Conservation (phyloP, 495 filamentous ascomycete genomes). For the Pyrenopolyporus hunteri region DNA sequence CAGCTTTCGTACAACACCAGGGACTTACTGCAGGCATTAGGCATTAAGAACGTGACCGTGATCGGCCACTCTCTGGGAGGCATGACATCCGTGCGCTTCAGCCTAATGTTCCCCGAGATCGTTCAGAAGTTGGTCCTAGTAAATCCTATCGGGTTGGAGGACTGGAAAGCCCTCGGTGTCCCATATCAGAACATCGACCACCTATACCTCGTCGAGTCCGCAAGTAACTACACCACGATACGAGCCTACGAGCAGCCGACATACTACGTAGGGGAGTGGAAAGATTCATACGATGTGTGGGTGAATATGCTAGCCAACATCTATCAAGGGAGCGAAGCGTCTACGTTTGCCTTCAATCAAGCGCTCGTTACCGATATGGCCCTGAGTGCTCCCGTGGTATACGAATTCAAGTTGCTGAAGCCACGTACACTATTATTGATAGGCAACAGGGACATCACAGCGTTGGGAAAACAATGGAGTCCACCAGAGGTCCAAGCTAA, state of each 20-base stretch:
- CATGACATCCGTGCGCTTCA: conserved; percentile 51
- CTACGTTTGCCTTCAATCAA: conserved; percentile 43
- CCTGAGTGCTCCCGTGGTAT: conserved; percentile 50
- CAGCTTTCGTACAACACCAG: conserved; percentile 52
- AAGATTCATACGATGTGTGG: conserved; percentile 49
- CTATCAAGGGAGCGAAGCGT: conserved; percentile 45
- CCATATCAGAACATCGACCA: conserved; percentile 47
- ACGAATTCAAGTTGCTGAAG: conserved; percentile 48
- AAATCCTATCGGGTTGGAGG: conserved; percentile 52
- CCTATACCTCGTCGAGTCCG: conserved; percentile 36
- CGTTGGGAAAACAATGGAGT: conserved; percentile 55
- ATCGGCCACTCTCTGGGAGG: conserved; percentile 57
- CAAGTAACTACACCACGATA: conserved; percentile 46
- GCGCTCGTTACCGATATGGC: conserved; percentile 53
- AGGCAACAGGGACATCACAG: conserved; percentile 51
- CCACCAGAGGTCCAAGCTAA: conserved; percentile 46
- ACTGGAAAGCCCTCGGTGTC: conserved; percentile 52
- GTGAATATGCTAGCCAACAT: conserved; percentile 54
- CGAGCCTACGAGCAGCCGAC: conserved; percentile 50
- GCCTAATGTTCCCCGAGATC: conserved; percentile 50
- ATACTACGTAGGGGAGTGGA: conserved; percentile 51
- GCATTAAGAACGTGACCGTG: conserved; percentile 43
- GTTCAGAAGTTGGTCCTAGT: conserved; percentile 42
- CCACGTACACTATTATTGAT: conserved; percentile 47
- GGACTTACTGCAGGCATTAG: conserved; percentile 43